Conservation (phyloP, 1,284 basidiomycete genomes). For the Ceratobasidium sp. region DNA sequence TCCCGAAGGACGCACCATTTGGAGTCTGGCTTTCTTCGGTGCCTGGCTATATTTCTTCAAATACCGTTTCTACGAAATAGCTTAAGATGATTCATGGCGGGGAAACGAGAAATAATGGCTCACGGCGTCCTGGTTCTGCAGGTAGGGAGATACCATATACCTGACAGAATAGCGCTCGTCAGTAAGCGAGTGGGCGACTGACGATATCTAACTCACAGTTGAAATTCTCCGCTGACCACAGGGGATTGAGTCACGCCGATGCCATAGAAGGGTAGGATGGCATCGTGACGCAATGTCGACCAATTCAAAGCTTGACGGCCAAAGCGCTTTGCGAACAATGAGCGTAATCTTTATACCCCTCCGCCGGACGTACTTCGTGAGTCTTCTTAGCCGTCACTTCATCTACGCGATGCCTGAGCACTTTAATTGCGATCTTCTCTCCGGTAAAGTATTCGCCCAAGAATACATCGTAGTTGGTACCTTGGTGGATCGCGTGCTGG, state of each 20-base stretch:
- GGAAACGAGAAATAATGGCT: neutral
- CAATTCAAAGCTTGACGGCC: constrained; percentile 31
- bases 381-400: constrained; percentile 13
- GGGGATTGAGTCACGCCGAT: constrained; percentile 9
- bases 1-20: constrained; percentile 10
- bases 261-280: constrained; percentile 38
- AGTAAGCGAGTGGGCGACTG: neutral
- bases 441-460: constrained; percentile 39
- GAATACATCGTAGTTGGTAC: constrained; percentile 24
- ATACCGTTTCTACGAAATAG: constrained; percentile 14
- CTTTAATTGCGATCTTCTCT: constrained; percentile 31
- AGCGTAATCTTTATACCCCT: neutral
- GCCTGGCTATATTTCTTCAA: constrained; percentile 5
- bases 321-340: constrained; percentile 12
- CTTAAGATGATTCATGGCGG: too few species aligned
- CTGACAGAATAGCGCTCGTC: neutral
- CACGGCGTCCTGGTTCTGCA: constrained; percentile 22
- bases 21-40: neutral
- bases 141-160: constrained; percentile 23
- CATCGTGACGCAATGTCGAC: constrained; percentile 32
- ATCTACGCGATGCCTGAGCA: constrained; percentile 27
- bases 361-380: neutral
- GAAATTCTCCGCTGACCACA: constrained; percentile 3
- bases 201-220: constrained; percentile 8
- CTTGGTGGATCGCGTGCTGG: constrained; percentile 11